Conservation (phyloP, 176 grass and related monocot species). For the Avena eriantha region DNA sequence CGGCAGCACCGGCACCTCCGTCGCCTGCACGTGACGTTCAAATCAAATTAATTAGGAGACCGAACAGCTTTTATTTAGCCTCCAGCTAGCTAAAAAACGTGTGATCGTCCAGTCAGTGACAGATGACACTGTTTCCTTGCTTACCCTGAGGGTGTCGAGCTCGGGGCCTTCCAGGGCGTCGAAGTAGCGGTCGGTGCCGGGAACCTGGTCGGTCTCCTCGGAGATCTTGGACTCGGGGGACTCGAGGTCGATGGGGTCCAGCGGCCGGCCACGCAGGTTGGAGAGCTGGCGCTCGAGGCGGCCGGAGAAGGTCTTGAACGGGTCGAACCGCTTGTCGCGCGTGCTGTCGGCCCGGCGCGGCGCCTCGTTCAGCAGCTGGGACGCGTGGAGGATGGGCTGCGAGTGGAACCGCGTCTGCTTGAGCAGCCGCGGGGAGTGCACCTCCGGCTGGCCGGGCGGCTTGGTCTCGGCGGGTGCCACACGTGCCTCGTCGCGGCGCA, state of each 20-base stretch:
- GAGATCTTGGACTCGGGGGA: conserved; percentile 13
- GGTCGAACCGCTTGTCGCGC: conserved; percentile 73
- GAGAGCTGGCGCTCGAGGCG: conserved; percentile 85
- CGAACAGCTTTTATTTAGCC: not conserved
- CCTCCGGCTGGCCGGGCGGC: not conserved
- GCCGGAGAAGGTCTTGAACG: conserved; percentile 95
- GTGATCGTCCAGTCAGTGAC: not conserved
- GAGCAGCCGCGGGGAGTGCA: conserved; percentile 33
- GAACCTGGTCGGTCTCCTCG: conserved; percentile 65
- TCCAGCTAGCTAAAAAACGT: not conserved
- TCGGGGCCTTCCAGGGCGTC: conserved; percentile 93
- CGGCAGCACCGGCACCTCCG: conserved; percentile 80
- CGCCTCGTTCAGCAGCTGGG: not conserved
- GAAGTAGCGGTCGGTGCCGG: conserved; percentile 81
- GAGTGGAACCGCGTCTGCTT: conserved; percentile 69
- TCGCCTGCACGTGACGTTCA: conserved; percentile 43
- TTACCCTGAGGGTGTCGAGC: conserved; percentile 85
- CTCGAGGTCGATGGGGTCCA: conserved; percentile 33
- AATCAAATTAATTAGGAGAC: not conserved
- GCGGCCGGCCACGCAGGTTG: conserved; percentile 72
- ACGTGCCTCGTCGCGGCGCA: conserved; percentile 10
- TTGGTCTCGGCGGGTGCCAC: not conserved
- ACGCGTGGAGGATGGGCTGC: conserved; percentile 57
- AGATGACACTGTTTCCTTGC: not conserved
- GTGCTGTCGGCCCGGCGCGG: conserved; percentile 34